Evolutionary conservation across 2,329 filamentous ascomycete genomes (phyloP).

Genomic region (Biscogniauxia marginata): DNA sequence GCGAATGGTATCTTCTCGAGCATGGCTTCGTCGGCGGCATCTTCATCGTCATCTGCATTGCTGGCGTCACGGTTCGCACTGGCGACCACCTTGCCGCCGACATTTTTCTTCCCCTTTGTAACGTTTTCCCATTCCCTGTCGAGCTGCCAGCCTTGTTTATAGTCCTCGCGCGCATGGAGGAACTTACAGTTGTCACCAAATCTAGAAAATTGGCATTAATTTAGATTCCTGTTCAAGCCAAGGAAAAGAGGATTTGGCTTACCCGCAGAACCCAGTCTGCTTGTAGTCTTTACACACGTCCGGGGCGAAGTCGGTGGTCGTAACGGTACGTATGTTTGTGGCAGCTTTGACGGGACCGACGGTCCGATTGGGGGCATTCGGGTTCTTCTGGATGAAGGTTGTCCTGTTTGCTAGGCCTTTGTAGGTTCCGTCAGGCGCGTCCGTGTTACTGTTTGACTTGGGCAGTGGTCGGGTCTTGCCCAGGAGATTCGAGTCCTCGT

Average conservation of each 20-base stretch:
- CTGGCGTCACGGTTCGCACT: constrained; percentile 51
- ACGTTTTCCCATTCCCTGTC: constrained; percentile 91
- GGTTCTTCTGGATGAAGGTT: constrained; percentile 78
- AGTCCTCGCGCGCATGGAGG: constrained; percentile 72
- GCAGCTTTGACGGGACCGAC: constrained; percentile 87
- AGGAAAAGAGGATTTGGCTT: neutral
- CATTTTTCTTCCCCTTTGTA: constrained; percentile 66
- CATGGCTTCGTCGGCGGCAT: constrained; percentile 64
- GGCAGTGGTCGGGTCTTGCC: constrained; percentile 50
- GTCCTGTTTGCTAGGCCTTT: constrained; percentile 71
- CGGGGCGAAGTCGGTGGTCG: constrained; percentile 84
- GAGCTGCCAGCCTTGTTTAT: constrained; percentile 92
- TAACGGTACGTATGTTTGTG: constrained; percentile 87
- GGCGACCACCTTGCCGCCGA: constrained; percentile 60
- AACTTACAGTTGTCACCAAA: constrained; percentile 83
- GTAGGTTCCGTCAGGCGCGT: constrained; percentile 72
- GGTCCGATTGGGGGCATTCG: constrained; percentile 65
- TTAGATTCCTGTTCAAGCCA: neutral
- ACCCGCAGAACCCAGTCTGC: constrained; percentile 66
- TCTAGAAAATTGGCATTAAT: neutral
- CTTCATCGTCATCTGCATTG: constrained; percentile 43
- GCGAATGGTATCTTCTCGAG: constrained; percentile 85
- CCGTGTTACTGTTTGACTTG: constrained; percentile 24
- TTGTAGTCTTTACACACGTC: constrained; percentile 97
- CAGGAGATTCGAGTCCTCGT: constrained; percentile 65